Percentiles rank a stretch among this genome's conserved stretches.
Evolutionary conservation across 2,329 filamentous ascomycete genomes (phyloP).

Genomic region (Cordyceps cicadae): DNA sequence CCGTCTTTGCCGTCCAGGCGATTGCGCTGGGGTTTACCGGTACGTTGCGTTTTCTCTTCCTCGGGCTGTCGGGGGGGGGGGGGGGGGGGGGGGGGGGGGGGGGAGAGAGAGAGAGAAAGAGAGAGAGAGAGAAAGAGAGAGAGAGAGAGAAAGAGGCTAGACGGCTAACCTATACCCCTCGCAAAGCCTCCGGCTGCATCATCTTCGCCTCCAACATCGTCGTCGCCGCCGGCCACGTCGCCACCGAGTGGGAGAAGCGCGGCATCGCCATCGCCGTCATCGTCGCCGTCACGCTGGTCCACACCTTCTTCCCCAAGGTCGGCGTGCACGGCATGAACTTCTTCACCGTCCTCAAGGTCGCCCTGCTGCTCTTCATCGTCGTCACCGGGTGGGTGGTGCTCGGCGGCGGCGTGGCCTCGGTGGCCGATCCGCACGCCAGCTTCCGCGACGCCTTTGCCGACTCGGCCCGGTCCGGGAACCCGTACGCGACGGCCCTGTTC

Average conservation of each 20-base stretch:
- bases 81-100: too few relatives aligned
- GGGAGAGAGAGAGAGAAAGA: too few relatives aligned
- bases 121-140: too few relatives aligned
- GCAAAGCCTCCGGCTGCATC: slow-evolving; percentile 15
- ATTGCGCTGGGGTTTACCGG: slow-evolving; percentile 15
- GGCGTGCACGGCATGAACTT: slow-evolving; percentile 16
- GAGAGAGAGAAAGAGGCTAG: too few relatives aligned
- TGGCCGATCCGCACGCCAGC: slow-evolving; percentile 14
- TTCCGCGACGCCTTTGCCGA: slow-evolving; percentile 14
- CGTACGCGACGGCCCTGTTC: slow-evolving; percentile 15
- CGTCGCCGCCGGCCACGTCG: slow-evolving; percentile 11
- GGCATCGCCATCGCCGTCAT: slow-evolving; percentile 16
- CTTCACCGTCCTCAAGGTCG: slow-evolving; percentile 14
- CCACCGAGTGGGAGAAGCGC: slow-evolving; percentile 15
- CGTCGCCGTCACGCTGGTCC: slow-evolving; percentile 13
- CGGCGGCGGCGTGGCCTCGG: slow-evolving; percentile 12
- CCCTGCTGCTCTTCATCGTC: slow-evolving; percentile 14
- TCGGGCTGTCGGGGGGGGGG: too few relatives aligned
- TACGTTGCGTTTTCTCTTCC: too few relatives aligned
- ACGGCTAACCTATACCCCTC: too few relatives aligned
- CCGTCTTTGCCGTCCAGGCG: slow-evolving; percentile 14
- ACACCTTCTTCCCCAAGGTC: slow-evolving; percentile 15
- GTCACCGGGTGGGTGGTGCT: slow-evolving; percentile 16
- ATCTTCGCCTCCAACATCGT: slow-evolving; percentile 15
- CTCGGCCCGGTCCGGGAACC: slow-evolving; percentile 13